Percentiles rank a stretch among this genome's conserved stretches.
These are phyloP conservation scores for Ceratobasidium sp. DNA, from an alignment of 1,284 basidiomycete species.

Conservation along the genomic window DNA sequence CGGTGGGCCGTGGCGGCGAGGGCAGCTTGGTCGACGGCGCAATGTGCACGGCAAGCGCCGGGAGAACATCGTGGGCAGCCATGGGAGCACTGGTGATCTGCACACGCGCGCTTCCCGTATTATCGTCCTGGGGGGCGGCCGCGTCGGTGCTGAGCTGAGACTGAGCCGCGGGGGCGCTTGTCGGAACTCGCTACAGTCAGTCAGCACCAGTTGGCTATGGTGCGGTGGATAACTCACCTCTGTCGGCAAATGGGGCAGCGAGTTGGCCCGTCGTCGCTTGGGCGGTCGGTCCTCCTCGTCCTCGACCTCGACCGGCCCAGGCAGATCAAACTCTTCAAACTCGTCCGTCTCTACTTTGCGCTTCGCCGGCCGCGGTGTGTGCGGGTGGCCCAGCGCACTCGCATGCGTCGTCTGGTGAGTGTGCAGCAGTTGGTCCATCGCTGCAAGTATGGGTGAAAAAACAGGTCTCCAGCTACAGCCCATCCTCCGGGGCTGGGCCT, in stretches of 20 bases:
- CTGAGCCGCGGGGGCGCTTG: background rate
- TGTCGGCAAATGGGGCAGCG: background rate
- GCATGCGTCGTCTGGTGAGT: background rate
- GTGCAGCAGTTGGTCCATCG: conserved; percentile 31
- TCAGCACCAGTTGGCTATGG: too few species aligned
- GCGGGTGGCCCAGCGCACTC: background rate
- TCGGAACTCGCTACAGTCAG: conserved; percentile 13
- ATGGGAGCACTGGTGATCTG: background rate
- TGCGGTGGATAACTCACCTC: conserved; percentile 20
- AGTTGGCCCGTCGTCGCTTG: conserved; percentile 36
- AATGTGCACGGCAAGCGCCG: background rate
- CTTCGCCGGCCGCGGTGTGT: conserved; percentile 13
- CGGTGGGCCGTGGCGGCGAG: background rate
- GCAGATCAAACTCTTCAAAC: conserved; percentile 21
- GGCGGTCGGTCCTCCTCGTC: conserved; percentile 30
- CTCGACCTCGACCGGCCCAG: background rate
- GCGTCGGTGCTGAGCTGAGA: conserved; percentile 36
- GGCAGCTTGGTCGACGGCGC: conserved; percentile 4
- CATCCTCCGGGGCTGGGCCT: background rate
- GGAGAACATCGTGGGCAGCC: background rate
- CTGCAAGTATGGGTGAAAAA: background rate
- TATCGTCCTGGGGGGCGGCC: conserved; percentile 21
- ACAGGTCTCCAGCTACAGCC: too few species aligned
- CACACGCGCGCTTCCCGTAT: background rate
- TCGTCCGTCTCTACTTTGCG: conserved; percentile 20